Evolutionary conservation across 768 basidiomycete species (phyloP), one percentile per base, ranked within the genome.

Genomic region (Mycena rosella): DNA sequence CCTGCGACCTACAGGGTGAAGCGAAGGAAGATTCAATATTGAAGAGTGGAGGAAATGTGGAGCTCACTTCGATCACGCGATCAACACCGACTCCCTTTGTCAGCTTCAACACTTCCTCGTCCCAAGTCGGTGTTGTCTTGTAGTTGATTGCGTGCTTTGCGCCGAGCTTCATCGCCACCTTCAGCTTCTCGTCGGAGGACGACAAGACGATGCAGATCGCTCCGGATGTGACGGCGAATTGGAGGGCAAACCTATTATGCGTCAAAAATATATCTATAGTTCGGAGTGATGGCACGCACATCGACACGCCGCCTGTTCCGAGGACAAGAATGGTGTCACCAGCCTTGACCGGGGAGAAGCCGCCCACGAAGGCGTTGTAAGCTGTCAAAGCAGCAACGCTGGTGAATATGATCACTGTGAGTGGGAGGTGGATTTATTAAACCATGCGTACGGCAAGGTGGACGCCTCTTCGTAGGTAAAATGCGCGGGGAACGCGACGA

Each of bases 381-480:
- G 87, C 85, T 0, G 86, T 88, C 47, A 87, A 67, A 1, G 80
- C 85, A 11, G 85, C 84, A 63, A 80, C 83, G 27, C 78, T 81
- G 38, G 29, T 5, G 27, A 17, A 47, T 15, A 48, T 32, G 10
- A 22, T n/a, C 13, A 11, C 26, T 15, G 60, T n/a, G n/a, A n/a
- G n/a, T n/a, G n/a, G n/a, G n/a, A n/a, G n/a, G n/a, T n/a, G n/a
- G n/a, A n/a, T 29, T 14, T 24, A n/a, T 13, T 3, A 11, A 8
- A 40, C 9, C 15, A 8, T 36, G 76, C 83, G 38, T 73, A 90
- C 80, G 89, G 87, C 6, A 92, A 78, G 32, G 89, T 89, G 0
- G 91, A 87, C 0, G 86, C 91, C 72, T 93, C 88, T 65, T 88
- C 87, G 69, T 87, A 90, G 1, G 84, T 84, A 20, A 91, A 81